Evolutionary conservation across 441 rosid genomes (phyloP).

Genomic region (Theobroma grandiflorum): DNA sequence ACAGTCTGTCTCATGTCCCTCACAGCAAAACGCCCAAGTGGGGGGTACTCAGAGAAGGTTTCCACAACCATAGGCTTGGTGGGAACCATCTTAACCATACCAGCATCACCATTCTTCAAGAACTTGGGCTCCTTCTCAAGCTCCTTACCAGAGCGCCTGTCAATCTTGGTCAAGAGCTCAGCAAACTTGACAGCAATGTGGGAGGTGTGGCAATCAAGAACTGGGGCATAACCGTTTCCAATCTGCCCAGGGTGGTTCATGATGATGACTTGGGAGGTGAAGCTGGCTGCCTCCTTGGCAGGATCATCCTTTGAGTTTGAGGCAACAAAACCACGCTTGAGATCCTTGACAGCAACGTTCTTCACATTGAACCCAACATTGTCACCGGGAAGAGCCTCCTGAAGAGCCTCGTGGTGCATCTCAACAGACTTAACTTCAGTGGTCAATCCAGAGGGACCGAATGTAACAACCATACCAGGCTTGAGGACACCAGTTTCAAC

Average conservation of each 20-base stretch:
- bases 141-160: constrained; percentile 62
- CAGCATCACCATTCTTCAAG: constrained; percentile 68
- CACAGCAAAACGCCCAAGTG: constrained; percentile 81
- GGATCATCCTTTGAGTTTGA: constrained; percentile 77
- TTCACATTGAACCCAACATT: constrained; percentile 73
- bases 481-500: constrained; percentile 56
- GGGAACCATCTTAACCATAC: constrained; percentile 71
- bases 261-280: constrained; percentile 77
- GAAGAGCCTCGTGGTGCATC: constrained; percentile 73
- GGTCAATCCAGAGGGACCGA: constrained; percentile 58
- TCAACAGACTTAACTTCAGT: constrained; percentile 69
- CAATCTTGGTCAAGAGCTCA: constrained; percentile 76
- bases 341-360: constrained; percentile 87
- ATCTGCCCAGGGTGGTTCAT: constrained; percentile 92
- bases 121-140: constrained; percentile 72
- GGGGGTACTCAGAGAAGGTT: constrained; percentile 77
- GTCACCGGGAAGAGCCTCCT: constrained; percentile 70
- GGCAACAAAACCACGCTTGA: constrained; percentile 82
- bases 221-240: constrained; percentile 73
- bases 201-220: constrained; percentile 70
- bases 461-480: constrained; percentile 62
- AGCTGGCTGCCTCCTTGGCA: constrained; percentile 72
- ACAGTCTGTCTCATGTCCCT: constrained; percentile 89
- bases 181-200: constrained; percentile 77
- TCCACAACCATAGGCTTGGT: constrained; percentile 87